Evolutionary conservation across 331 rosid species (phyloP).

Genomic region (Saraca asoca): DNA sequence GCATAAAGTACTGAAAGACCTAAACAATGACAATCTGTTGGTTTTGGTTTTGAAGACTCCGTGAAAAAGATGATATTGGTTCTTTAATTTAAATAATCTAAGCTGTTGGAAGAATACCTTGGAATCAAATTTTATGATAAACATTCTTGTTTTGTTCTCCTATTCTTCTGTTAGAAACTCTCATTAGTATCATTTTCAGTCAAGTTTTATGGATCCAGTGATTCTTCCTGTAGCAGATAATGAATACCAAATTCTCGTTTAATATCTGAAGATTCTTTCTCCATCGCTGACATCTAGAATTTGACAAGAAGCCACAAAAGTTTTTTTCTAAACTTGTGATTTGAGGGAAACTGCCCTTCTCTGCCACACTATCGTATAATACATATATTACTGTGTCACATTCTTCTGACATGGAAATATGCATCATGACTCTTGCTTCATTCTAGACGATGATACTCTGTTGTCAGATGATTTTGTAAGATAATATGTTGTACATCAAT

Average conservation of each 20-base stretch:
- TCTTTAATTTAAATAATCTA: too few species aligned
- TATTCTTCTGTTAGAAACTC: neutral
- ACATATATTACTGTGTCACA: neutral
- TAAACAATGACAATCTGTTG: neutral
- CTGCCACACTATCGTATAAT: neutral
- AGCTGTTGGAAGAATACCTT: too few species aligned
- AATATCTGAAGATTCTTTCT: neutral
- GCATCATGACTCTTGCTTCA: neutral
- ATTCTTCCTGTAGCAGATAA: neutral
- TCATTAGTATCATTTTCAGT: too few species aligned
- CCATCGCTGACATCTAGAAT: neutral
- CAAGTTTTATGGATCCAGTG: too few species aligned
- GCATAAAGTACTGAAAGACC: neutral
- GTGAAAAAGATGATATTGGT: neutral
- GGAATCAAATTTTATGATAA: too few species aligned
- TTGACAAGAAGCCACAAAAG: neutral
- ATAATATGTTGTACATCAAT: neutral
- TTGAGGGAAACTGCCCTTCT: constrained; percentile 3
- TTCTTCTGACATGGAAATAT: neutral
- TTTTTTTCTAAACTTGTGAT: neutral
- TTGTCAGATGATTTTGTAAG: neutral
- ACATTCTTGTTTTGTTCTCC: neutral
- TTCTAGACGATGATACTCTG: neutral
- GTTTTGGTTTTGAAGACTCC: neutral
- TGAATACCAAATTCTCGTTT: neutral